Evolutionary conservation across 73 alveolate genomes (phyloP).

Genomic region (Halteria grandinella): DNA sequence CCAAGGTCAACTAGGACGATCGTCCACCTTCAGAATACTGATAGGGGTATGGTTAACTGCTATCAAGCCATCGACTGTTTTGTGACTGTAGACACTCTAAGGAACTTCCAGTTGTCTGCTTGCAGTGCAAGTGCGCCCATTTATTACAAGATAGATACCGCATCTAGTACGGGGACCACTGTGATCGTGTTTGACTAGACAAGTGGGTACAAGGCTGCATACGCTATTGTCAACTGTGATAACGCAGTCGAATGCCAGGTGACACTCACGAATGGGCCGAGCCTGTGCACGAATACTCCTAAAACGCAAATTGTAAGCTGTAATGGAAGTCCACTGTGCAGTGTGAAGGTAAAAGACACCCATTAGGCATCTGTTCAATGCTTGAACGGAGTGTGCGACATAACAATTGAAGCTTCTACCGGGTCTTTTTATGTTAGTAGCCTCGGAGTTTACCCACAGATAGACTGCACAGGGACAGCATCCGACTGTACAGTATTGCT

Average conservation of each 20-base stretch:
- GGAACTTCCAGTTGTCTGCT: neutral
- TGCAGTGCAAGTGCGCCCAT: neutral
- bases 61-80: neutral
- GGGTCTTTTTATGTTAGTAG: neutral
- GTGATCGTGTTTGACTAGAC: neutral
- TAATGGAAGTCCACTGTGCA: neutral
- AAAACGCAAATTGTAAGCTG: neutral
- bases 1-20: neutral
- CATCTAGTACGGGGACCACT: neutral
- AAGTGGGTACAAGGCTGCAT: neutral
- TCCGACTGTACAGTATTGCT: neutral
- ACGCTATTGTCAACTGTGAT: neutral
- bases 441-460: neutral
- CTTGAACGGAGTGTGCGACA: neutral
- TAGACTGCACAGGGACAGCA: neutral
- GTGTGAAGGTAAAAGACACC: neutral
- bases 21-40: neutral
- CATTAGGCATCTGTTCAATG: slow-evolving; percentile 14
- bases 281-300: neutral
- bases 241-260: neutral
- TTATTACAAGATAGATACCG: neutral
- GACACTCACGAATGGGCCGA: neutral
- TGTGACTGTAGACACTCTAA: neutral
- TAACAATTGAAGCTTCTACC: slow-evolving; percentile 12
- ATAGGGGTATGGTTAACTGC: slow-evolving; percentile 4